Conservation (phyloP, 805 yeast species). For the Starmerella sirachaensis region DNA sequence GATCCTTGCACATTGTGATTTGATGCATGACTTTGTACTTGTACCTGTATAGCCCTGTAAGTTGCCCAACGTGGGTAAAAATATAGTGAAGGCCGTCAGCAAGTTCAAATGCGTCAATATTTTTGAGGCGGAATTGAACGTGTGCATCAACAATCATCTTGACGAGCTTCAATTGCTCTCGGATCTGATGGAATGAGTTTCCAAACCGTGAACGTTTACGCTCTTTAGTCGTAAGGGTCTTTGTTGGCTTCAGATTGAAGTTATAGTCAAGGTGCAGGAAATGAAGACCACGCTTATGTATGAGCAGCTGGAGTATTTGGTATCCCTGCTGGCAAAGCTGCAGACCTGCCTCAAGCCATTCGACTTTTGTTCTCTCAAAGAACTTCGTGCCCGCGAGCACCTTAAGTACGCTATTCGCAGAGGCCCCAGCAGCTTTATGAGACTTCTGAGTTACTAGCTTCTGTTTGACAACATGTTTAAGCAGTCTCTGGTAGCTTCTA, state of each 20-base stretch:
- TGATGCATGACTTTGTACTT: slow-evolving; percentile 98
- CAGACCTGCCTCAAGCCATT: slow-evolving; percentile 97
- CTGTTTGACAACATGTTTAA: slow-evolving; percentile 63
- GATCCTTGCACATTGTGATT: slow-evolving; percentile 86
- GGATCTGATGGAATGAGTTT: slow-evolving; percentile 82
- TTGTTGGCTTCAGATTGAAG: slow-evolving; percentile 90
- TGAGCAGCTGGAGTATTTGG: slow-evolving; percentile 79
- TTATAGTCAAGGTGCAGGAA: slow-evolving; percentile 90
- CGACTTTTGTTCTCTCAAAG: slow-evolving; percentile 82
- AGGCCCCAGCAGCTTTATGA: slow-evolving; percentile 32
- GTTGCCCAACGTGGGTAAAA: slow-evolving; percentile 84
- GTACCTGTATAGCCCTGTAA: slow-evolving; percentile 93
- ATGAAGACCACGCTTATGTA: slow-evolving; percentile 82
- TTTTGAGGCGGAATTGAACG: slow-evolving; percentile 80
- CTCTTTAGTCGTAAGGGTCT: slow-evolving; percentile 91
- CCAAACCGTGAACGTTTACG: slow-evolving; percentile 94
- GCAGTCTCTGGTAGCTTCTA: slow-evolving; percentile 78
- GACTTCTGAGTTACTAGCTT: slow-evolving; percentile 38
- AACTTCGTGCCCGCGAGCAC: slow-evolving; percentile 67
- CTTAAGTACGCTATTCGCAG: slow-evolving; percentile 45
- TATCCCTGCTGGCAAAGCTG: slow-evolving; percentile 90
- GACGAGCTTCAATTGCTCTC: slow-evolving; percentile 75
- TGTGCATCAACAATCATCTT: slow-evolving; percentile 88
- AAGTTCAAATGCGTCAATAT: slow-evolving; percentile 81
- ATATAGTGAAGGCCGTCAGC: slow-evolving; percentile 92